Base-by-base conservation (phyloP, 2,329 filamentous ascomycete species). In the Paraconiothyrium brasiliense region DNA sequence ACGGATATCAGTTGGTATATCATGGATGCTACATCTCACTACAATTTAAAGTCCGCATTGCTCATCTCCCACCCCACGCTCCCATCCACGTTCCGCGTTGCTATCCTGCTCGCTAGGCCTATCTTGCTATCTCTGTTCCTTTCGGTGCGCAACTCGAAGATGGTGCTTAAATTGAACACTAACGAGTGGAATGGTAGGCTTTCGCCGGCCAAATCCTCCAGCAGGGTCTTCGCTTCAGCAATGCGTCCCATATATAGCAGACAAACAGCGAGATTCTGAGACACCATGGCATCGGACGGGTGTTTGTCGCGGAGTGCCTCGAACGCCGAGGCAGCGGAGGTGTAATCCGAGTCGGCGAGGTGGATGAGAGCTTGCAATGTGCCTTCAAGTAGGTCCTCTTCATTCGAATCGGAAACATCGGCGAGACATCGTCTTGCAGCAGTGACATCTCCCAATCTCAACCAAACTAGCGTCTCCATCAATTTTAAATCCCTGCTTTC, bases 141-240 rank as follows among this genome's bases (percentile, higher is more conserved):
- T 70, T 98, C 94, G 0, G 92, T 94, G 75, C 92, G 95, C 8
- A 98, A 84, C 79, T 98, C 95, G 75, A 97, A 98, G 70, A 97
- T 87, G 0, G 94, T 98, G 11, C 90, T 89, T 13, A 99, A 79
- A 75, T 98, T 98, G 80, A 97, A 97, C 0, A 96, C 86, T 2
- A 97, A 80, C 0, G 92, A 92, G 65, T 92, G 89, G 60, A 94
- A 97, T 0, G 78, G 71, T 10, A 69, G 64, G 0, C 89, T 87
- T 0, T 82, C 76, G 3, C 87, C 83, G 0, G 93, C 83, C 11
- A 96, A 80, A 0, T 81, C 79, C 71, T 94, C 90, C 3, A 97
- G 81, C 0, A 92, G 79, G 13, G 83, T 78, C 14, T 87, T 87
- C 0, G 92, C 91, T 84, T 78, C 73, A 0, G 72, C 54, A 76